Evolutionary conservation across 2,329 filamentous ascomycete genomes (phyloP).

Genomic region (Apiospora aurea): DNA sequence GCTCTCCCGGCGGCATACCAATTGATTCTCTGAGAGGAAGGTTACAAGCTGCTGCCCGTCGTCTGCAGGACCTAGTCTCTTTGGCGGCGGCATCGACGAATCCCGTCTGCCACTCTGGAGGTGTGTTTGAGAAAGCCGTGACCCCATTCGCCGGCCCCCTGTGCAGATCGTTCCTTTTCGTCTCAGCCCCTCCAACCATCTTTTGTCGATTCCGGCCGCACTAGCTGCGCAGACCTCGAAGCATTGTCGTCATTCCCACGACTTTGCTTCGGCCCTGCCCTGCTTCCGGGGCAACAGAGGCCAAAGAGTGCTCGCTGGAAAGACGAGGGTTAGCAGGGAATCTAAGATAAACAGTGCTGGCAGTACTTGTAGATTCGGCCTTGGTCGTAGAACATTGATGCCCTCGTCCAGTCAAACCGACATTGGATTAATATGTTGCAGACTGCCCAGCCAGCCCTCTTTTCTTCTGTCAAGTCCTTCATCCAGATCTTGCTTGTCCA

Average conservation of each 20-base stretch:
- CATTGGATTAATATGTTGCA: constrained; percentile 15
- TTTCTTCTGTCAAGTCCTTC: constrained; percentile 12
- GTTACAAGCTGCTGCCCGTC: not conserved
- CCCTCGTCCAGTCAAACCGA: not conserved
- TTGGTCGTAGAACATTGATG: not conserved
- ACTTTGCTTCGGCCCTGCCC: not conserved
- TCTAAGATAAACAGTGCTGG: too few species aligned
- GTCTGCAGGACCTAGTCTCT: not conserved
- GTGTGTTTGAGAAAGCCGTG: constrained; percentile 2
- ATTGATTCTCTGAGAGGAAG: not conserved
- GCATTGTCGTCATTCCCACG: constrained; percentile 12
- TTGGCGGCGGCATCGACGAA: not conserved
- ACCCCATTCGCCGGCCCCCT: constrained; percentile 3
- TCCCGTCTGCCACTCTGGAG: not conserved
- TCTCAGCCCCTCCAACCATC: constrained; percentile 13
- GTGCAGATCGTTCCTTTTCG: constrained; percentile 12
- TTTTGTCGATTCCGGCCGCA: not conserved
- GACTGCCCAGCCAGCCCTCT: constrained; percentile 12
- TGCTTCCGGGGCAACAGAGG: not conserved
- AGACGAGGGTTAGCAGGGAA: not conserved
- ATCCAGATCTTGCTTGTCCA: not conserved
- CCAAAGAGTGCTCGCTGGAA: not conserved
- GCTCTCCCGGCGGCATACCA: not conserved
- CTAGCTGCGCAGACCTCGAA: constrained; percentile 1
- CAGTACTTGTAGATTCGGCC: not conserved